Base-by-base conservation (phyloP, 2,329 filamentous ascomycete genomes). In the Claviceps africana region DNA sequence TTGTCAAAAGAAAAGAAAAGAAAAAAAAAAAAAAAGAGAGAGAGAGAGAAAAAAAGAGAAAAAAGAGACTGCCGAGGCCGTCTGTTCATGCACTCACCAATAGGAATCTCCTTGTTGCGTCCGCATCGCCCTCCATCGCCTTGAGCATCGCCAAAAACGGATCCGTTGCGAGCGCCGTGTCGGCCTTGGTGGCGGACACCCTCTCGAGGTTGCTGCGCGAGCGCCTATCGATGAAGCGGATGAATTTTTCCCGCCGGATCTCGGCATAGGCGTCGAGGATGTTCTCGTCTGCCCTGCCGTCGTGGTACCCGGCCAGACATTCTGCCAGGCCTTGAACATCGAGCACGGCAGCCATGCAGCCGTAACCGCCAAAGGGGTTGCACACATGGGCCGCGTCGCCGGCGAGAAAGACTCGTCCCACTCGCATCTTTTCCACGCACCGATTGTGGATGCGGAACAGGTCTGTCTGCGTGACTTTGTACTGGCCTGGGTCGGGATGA, bases 331-430 rank as follows among this genome's bases (percentile, higher is more conserved):
- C 70, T 13, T 70, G 72, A 5, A 74, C 67, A 51, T 77, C 74
- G 8, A 53, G 68, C 71, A 49, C 77, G 70, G 1, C 73, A 72
- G 8, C 72, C 72, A 2, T 76, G 21, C 76, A 62, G 9, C 73
- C 74, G 28, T 76, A 64, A 3, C 73, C 73, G 39, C 74, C 73
- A 67, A 75, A 75, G 21, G 73, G 72, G 55, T 76, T 75, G 57
- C 73, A 75, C n/a, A 76, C 56, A 61, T 78, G 74, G 7, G 73
- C 74, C 17, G 74, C 74, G 58, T 77, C 74, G 0, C 73, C 73
- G 2, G 72, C 74, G 3, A 78, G 64, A 15, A 74, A n/a, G 42
- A 76, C 62, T 21, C 70, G 67, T 0, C 73, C 74, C 1, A 73
- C 69, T 9, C 73, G 62, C 59, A 77, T 74, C 39, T 62, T 70